These are phyloP conservation scores for Ehretia macrophylla DNA, from an alignment of 257 asterid species.

Conservation along the genomic window DNA sequence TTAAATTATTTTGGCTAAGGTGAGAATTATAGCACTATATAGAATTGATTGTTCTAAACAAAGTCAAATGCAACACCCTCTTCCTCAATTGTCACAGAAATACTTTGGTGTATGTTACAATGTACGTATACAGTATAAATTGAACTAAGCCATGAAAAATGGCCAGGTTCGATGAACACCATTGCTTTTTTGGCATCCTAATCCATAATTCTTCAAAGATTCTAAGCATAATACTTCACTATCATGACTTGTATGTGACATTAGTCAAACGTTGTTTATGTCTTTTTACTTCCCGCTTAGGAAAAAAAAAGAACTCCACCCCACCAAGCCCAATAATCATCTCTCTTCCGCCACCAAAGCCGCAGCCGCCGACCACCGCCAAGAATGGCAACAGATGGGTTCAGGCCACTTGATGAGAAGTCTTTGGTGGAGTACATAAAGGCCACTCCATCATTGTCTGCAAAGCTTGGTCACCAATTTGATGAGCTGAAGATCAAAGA, in stretches of 20 bases:
- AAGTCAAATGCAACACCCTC: no score
- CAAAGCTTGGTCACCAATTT: conserved; percentile 54
- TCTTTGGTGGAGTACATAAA: conserved; percentile 64
- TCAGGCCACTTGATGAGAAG: conserved; percentile 69
- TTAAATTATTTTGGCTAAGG: no score
- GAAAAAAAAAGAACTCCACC: no score
- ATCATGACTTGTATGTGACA: not conserved
- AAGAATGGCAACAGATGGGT: conserved; percentile 53
- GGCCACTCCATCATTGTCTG: conserved; percentile 65
- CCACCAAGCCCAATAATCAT: not conserved
- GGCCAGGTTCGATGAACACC: conserved; percentile 14
- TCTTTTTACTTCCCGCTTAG: no score
- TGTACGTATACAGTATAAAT: no score
- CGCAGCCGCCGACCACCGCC: conserved; percentile 3
- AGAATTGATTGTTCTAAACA: no score
- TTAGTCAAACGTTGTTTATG: not conserved
- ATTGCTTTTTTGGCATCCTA: not conserved
- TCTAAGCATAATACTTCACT: not conserved
- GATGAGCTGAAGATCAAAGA: conserved; percentile 68
- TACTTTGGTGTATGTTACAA: no score
- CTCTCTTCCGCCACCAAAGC: conserved; percentile 6
- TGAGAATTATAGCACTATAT: no score
- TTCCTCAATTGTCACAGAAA: no score
- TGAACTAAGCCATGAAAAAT: no score
- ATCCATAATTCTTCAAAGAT: not conserved